Evolutionary conservation across 1,284 basidiomycete species (phyloP).

Genomic region (Cutaneotrichosporon sp.): DNA sequence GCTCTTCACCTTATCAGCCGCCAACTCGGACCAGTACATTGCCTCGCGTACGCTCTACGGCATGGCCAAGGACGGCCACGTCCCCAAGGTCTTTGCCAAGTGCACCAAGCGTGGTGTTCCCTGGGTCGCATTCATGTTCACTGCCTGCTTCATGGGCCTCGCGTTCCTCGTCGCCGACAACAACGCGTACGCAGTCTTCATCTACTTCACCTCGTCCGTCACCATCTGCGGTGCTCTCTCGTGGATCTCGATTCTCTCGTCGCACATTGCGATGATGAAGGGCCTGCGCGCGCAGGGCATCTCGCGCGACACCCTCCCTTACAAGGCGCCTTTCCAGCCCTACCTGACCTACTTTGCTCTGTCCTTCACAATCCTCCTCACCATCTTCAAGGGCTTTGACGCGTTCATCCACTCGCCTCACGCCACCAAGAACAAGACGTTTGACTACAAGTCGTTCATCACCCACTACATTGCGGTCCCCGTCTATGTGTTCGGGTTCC

Average conservation of each 20-base stretch:
- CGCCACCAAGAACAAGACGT: slow-evolving; percentile 4
- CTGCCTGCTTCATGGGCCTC: slow-evolving; percentile 46
- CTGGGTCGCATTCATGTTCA: slow-evolving; percentile 51
- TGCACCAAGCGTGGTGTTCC: slow-evolving; percentile 54
- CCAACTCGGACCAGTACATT: slow-evolving; percentile 60
- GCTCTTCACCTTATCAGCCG: slow-evolving; percentile 57
- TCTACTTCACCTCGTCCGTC: slow-evolving; percentile 69
- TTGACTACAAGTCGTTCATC: slow-evolving; percentile 61
- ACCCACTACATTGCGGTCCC: slow-evolving; percentile 49
- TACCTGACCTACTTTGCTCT: slow-evolving; percentile 58
- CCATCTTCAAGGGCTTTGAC: slow-evolving; percentile 69
- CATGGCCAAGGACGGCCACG: slow-evolving; percentile 59
- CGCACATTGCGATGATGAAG: slow-evolving; percentile 70
- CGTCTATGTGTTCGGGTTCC: slow-evolving; percentile 61
- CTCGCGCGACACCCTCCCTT: slow-evolving; percentile 60
- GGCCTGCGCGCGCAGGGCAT: slow-evolving; percentile 63
- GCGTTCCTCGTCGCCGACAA: slow-evolving; percentile 42
- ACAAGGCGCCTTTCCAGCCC: slow-evolving; percentile 52
- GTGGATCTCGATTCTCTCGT: slow-evolving; percentile 68
- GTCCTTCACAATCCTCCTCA: slow-evolving; percentile 61
- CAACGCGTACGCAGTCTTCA: slow-evolving; percentile 57
- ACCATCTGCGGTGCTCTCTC: slow-evolving; percentile 69
- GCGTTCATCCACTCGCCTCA: slow-evolving; percentile 51
- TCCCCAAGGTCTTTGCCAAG: slow-evolving; percentile 57
- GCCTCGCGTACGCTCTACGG: slow-evolving; percentile 58